Base-by-base conservation (phyloP, 2,329 filamentous ascomycete species). In the Epichloe aotearoae region DNA sequence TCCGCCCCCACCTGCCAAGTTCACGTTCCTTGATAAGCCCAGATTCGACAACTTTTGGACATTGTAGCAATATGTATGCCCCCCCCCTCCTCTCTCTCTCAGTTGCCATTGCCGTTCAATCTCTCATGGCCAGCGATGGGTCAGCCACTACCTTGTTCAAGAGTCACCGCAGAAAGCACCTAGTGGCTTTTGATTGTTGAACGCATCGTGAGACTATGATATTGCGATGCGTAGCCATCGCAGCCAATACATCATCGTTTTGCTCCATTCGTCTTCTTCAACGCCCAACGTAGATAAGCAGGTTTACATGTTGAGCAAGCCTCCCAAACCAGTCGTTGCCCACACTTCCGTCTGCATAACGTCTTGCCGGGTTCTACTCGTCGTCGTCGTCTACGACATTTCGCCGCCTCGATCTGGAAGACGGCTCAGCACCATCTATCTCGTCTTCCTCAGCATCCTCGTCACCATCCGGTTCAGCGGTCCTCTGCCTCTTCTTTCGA, bases 361-460 rank as follows among this genome's bases (percentile, higher is more conserved):
- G 12, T 15, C n/a, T 11, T 19, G 17, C 3, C 45, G 40, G 23
- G 40, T 38, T 37, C 46, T 50, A 44, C 46, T 52, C 47, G 52
- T 54, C 59, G 54, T 73, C 72, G 41, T 80, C 79, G 50, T 80
- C 77, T 52, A 83, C 71, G 55, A 83, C 67, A 40, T 70, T 72
- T 56, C 77, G 73, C 53, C 79, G 71, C 60, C 78, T 74, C 47
- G 71, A 68, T 53, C 73, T 64, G 50, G 75, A 69, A 37, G 66
- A 64, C 50, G 63, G 58, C 57, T 70, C 69, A 20, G 62, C 61
- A 5, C 62, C 58, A 50, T 79, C 77, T 44, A 79, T 72, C 40
- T 74, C 67, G 52, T 80, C 77, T 5, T 69, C 75, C 56, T 80
- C 77, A 0, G 72, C 77, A 57, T 79, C 77, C 19, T 68, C 66